A percentile compares a stretch with the other conserved stretches of the same genome.
Conservation (phyloP, 2,329 filamentous ascomycete species). For the Epichloe glyceriae region DNA sequence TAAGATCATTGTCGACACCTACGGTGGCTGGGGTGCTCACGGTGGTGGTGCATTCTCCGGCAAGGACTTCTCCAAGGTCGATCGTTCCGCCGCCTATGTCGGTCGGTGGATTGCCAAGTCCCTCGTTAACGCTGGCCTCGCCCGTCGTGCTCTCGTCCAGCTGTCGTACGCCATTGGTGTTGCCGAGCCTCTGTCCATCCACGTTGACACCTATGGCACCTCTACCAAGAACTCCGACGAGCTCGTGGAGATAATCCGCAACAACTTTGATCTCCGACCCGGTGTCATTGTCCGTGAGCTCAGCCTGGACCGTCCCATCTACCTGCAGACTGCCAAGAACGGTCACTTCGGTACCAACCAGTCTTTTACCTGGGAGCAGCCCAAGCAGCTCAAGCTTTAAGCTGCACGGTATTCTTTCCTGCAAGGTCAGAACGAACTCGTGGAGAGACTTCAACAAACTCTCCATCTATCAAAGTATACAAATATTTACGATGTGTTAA, state of each 20-base stretch:
- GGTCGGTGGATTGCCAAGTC: slow-evolving; percentile 99
- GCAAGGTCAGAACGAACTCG: slow-evolving; percentile 4
- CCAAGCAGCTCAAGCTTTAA: slow-evolving; percentile 89
- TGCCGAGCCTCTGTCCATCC: slow-evolving; percentile 92
- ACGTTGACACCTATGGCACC: slow-evolving; percentile 95
- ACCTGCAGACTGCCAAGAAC: slow-evolving; percentile 98
- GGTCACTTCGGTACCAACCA: slow-evolving; percentile 98
- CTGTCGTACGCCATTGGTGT: slow-evolving; percentile 99
- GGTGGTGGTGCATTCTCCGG: slow-evolving; percentile 99
- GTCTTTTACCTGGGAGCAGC: slow-evolving; percentile 95
- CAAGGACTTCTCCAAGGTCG: slow-evolving; percentile 99
- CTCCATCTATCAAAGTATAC: slow-evolving; percentile 18
- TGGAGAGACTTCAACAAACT: slow-evolving; percentile 30
- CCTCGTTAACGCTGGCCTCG: slow-evolving; percentile 75
- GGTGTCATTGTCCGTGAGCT: slow-evolving; percentile 98
- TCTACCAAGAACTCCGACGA: slow-evolving; percentile 80
- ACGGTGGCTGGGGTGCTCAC: slow-evolving; percentile 99
- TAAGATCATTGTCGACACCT: slow-evolving; percentile 99
- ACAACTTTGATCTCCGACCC: slow-evolving; percentile 95
- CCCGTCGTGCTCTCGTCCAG: slow-evolving; percentile 88
- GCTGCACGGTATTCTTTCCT: slow-evolving; percentile 9
- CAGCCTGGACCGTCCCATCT: slow-evolving; percentile 89
- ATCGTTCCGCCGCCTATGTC: slow-evolving; percentile 94
- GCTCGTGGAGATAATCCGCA: slow-evolving; percentile 84
- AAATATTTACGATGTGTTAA: slow-evolving; percentile 22